A percentile compares a stretch with the other conserved stretches of the same genome.
Evolutionary conservation across 1,284 basidiomycete species (phyloP).

Genomic region (Malassezia caprae): DNA sequence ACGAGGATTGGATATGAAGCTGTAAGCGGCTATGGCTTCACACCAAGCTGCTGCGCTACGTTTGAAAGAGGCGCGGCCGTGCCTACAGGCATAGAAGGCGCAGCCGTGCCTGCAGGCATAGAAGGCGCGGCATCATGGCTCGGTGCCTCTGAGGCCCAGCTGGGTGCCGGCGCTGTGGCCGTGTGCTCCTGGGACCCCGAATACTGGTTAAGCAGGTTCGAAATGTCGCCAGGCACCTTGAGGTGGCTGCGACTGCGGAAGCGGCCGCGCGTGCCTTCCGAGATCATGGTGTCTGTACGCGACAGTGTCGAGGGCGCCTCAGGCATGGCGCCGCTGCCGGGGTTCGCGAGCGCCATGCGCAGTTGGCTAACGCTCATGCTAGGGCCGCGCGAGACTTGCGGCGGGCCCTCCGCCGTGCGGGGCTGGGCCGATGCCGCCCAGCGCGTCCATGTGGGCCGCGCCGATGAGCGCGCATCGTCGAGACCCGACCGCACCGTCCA

Average conservation of each 20-base stretch:
- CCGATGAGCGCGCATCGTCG: conserved; percentile 23
- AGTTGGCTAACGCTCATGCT: conserved; percentile 14
- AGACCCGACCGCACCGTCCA: conserved; percentile 39
- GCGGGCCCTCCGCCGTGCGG: not conserved
- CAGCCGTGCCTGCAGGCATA: not conserved
- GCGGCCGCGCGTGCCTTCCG: not conserved
- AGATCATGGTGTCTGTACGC: not conserved
- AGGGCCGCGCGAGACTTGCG: not conserved
- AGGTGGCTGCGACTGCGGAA: not conserved
- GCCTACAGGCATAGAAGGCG: not conserved
- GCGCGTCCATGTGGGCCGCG: not conserved
- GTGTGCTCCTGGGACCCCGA: not conserved
- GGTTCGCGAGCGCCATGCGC: conserved; percentile 5
- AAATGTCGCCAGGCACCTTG: not conserved
- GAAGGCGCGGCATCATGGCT: not conserved
- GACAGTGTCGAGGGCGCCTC: not conserved
- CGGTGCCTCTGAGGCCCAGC: not conserved
- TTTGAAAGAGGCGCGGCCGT: not conserved
- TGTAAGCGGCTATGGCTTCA: not conserved
- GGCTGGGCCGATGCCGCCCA: not conserved
- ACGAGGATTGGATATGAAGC: not conserved
- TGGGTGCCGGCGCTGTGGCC: not conserved
- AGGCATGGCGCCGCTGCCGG: not conserved
- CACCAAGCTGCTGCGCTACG: not conserved
- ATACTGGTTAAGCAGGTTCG: conserved; percentile 4